These are phyloP conservation scores for Rhizodiscina lignyota DNA, from an alignment of 495 filamentous ascomycete genomes.

Conservation along the genomic window DNA sequence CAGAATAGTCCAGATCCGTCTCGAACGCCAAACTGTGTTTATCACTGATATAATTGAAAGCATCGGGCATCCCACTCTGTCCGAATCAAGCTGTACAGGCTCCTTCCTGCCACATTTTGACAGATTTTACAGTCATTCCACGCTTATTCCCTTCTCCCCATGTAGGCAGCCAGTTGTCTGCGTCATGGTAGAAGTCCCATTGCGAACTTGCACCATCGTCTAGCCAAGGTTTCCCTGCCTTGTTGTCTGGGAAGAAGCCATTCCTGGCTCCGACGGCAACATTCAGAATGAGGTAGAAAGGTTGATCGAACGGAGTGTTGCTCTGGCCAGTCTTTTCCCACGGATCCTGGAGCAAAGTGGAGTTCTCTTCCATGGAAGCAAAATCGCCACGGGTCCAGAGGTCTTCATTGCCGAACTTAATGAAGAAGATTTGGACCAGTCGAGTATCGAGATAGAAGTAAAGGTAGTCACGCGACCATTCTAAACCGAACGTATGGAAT, in stretches of 20 bases:
- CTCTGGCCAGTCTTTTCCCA: slow-evolving; percentile 5
- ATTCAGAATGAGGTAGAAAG: slow-evolving; percentile 11
- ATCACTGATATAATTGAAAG: too few species aligned
- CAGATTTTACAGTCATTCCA: slow-evolving; percentile 6
- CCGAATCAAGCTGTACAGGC: too few species aligned
- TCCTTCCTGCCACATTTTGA: slow-evolving; percentile 7
- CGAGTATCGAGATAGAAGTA: slow-evolving; percentile 12
- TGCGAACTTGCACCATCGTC: slow-evolving; percentile 2
- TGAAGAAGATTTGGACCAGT: slow-evolving; percentile 9
- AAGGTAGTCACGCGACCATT: slow-evolving; percentile 11
- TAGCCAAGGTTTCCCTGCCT: slow-evolving; percentile 6
- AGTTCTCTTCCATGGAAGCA: slow-evolving; percentile 1
- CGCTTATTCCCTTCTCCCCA: slow-evolving; percentile 6
- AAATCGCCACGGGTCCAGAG: slow-evolving; percentile 10
- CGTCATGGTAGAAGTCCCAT: slow-evolving; percentile 2
- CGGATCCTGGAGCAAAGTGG: slow-evolving; percentile 6
- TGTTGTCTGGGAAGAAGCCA: slow-evolving; percentile 8
- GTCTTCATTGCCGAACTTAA: slow-evolving; percentile 5
- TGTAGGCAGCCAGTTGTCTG: slow-evolving; percentile 6
- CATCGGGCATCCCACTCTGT: too few species aligned
- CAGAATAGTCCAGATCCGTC: too few species aligned
- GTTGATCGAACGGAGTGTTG: slow-evolving; percentile 11
- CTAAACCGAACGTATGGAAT: slow-evolving; percentile 11
- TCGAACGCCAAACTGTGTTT: too few species aligned
- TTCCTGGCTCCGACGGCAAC: slow-evolving; percentile 9